These are phyloP conservation scores for Purpureocillium lavendulum DNA, from an alignment of 2,329 filamentous ascomycete species.

Conservation along the genomic window DNA sequence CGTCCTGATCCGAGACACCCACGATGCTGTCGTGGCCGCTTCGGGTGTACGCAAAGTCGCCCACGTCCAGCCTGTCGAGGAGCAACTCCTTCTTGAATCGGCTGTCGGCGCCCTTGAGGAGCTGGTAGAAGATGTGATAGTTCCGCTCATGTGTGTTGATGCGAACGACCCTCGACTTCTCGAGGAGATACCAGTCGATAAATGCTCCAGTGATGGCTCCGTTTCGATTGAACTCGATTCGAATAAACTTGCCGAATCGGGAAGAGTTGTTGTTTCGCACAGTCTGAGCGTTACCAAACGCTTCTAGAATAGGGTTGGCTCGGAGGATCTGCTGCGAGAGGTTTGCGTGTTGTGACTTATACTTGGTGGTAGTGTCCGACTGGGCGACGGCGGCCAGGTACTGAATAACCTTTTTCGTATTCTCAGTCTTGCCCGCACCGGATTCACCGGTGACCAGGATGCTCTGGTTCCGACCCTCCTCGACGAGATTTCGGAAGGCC, in stretches of 20 bases:
- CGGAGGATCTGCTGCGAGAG: slow-evolving; percentile 93
- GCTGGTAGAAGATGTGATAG: slow-evolving; percentile 96
- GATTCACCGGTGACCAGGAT: slow-evolving; percentile 98
- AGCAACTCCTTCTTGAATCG: slow-evolving; percentile 69
- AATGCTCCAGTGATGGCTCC: slow-evolving; percentile 93
- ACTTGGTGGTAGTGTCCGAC: slow-evolving; percentile 61
- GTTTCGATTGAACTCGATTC: slow-evolving; percentile 83
- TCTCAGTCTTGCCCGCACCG: slow-evolving; percentile 95
- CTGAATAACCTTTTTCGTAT: slow-evolving; percentile 99
- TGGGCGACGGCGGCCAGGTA: slow-evolving; percentile 93
- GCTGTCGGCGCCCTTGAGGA: slow-evolving; percentile 73
- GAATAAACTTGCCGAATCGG: slow-evolving; percentile 96
- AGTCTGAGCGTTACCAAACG: slow-evolving; percentile 96
- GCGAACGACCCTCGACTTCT: slow-evolving; percentile 94
- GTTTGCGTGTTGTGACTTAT: slow-evolving; percentile 61
- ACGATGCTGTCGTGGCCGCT: slow-evolving; percentile 86
- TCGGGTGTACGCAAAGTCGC: slow-evolving; percentile 86
- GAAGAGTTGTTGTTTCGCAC: slow-evolving; percentile 98
- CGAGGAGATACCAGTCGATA: slow-evolving; percentile 96
- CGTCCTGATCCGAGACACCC: slow-evolving; percentile 81
- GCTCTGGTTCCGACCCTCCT: slow-evolving; percentile 92
- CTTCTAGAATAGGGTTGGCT: slow-evolving; percentile 94
- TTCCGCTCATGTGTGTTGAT: slow-evolving; percentile 85
- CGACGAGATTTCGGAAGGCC: slow-evolving; percentile 89
- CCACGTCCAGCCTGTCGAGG: slow-evolving; percentile 64